Base-by-base conservation (phyloP, 2,329 filamentous ascomycete genomes). In the Xylariaceae sp. region DNA sequence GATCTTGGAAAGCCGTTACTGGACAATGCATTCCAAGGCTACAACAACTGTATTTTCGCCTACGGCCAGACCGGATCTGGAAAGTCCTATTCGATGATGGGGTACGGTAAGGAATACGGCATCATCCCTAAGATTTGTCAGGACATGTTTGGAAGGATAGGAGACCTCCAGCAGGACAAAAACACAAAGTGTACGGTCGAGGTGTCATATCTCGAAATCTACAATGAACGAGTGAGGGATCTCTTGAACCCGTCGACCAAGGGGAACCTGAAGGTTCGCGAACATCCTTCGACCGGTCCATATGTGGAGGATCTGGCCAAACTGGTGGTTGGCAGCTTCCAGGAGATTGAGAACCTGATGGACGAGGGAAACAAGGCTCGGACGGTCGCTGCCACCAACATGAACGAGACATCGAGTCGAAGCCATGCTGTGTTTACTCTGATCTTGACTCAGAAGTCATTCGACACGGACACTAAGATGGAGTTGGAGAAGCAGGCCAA, bases 11-110 rank as follows among this genome's bases (percentile, higher is more conserved):
- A 79, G 48, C 92, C 92, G 33, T 72, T 98, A 38, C 73, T 98
- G 47, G 90, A 98, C 65, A 98, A 98, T 75, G 92, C 92, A 13
- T 98, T 98, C 57, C 79, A 90, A 53, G 92, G 92, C 28, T 98
- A 96, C 68, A 96, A 98, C 70, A 98, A 96, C 61, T 98, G 92
- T 70, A 98, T 98, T 55, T 98, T 98, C 58, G 92, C 92, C 11
- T 98, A 98, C 57, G 92, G 92, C 13, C 92, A 98, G 67, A 98
- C 92, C 2, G 92, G 92, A 47, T 96, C 92, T 1, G 92, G 92
- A 62, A 98, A 98, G 65, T 95, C 88, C 12, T 98, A 98, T 61
- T 95, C 89, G 19, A 98, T 98, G 90, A 98, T 98, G 92, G 92
- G 92, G 31, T 98, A 96, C 63, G 92, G 92, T 34, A 83, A 90